Base-by-base conservation (phyloP, 2,329 filamentous ascomycete species). In the Capronia coronata region DNA sequence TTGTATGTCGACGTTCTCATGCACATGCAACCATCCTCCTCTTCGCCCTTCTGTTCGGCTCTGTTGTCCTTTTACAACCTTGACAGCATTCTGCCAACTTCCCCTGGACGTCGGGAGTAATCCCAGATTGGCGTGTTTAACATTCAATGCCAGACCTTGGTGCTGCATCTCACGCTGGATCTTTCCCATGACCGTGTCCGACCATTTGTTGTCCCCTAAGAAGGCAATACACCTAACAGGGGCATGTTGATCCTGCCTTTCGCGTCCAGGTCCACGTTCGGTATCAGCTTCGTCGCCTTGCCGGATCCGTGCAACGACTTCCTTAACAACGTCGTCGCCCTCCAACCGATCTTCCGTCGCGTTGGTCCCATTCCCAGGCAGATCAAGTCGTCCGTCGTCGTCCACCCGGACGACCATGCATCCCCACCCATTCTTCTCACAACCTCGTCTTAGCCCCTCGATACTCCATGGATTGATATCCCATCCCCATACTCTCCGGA, bases 381-480 rank as follows among this genome's bases (percentile, higher is more conserved):
- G 29, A 7, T 7, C 38, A 25, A 41, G 19, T 41, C 13, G 5
- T 13, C 64, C 62, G 16, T 75, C 62, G 0, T 75, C 71, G 0
- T 49, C 44, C 13, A 71, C 55, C 22, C 46, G 56, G 27, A 86
- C 67, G 11, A 86, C 73, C 48, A 69, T 72, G 7, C 83, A 77
- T 0, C 63, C 67, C 82, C 84, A 89, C 32, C 78, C 76, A 63
- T 90, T 90, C 23, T 68, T 78, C 38, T 73, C 61, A 22, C 90
- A 87, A 18, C 89, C 91, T 57, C 86, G 79, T 21, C 82, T 75
- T 63, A 97, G 67, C 0, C 86, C 89, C 70, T 96, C 88, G 27
- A 94, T 78, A 57, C 83, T 89, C 83, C 90, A 86, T 0, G 84
- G 83, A 65, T 95, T 96, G 39, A 96, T 72, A 67, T 97, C 91